A percentile compares a stretch with the other conserved stretches of the same genome.
phyloP scores from a whole-genome alignment of 2,329 filamentous ascomycete species.

The Tolypocladium sp. region DNA sequence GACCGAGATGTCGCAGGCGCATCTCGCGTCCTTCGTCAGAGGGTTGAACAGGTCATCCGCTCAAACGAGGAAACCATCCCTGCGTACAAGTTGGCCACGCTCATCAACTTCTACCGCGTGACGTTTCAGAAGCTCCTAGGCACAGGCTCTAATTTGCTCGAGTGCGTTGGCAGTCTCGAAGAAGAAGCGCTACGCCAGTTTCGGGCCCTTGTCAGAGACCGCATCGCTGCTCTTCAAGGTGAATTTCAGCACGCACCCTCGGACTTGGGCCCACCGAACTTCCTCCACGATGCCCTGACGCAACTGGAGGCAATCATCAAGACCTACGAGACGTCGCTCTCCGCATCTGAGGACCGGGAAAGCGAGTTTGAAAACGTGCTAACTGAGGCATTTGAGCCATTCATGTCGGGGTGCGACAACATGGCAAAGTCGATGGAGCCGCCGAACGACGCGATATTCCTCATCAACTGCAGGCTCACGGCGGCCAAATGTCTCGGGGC shows the following conservation, averaged over 20 bases:
- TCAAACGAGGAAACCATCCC: conserved; percentile 84
- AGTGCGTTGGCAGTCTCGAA: conserved; percentile 60
- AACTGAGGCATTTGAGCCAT: conserved; percentile 75
- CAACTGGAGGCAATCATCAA: conserved; percentile 72
- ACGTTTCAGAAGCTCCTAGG: conserved; percentile 79
- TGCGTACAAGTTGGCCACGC: conserved; percentile 82
- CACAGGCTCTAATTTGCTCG: conserved; percentile 56
- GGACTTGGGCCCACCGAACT: conserved; percentile 71
- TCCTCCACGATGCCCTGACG: conserved; percentile 71
- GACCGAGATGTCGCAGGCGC: conserved; percentile 78
- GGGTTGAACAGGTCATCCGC: conserved; percentile 85
- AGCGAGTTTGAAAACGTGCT: conserved; percentile 68
- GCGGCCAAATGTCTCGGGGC: conserved; percentile 45
- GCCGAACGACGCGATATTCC: conserved; percentile 58
- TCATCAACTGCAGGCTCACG: conserved; percentile 60
- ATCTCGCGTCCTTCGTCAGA: conserved; percentile 73
- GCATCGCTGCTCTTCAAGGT: conserved; percentile 63
- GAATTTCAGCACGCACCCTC: conserved; percentile 60
- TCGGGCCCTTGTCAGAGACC: conserved; percentile 69
- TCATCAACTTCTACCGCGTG: conserved; percentile 79
- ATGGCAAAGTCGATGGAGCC: conserved; percentile 52
- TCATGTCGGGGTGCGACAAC: conserved; percentile 64
- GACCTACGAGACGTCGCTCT: conserved; percentile 76
- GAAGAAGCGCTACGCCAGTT: conserved; percentile 76
- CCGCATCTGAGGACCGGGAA: conserved; percentile 47